Base-by-base conservation (phyloP, 345 rosid genomes). In the Hirschfeldia incana region DNA sequence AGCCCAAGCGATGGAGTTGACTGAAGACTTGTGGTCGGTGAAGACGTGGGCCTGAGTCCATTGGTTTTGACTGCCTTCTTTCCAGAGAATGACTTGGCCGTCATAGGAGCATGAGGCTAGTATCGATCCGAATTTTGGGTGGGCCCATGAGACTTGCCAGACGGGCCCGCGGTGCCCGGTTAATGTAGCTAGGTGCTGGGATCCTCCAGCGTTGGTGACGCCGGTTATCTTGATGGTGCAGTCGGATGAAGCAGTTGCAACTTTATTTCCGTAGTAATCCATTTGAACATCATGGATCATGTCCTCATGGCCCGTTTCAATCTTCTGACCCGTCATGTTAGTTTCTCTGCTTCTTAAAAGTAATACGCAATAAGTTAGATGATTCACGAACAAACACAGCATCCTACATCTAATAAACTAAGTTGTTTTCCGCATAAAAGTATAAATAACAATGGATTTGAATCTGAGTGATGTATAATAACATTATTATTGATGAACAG, bases 41-140 rank as follows among this genome's bases (percentile, higher is more conserved):
- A 87, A 89, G 49, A 87, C 88, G 67, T 86, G 85, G 74, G 86
- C 91, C 74, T 86, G 91, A 5, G 87, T 65, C 91, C 93, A 89
- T 49, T 86, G 86, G 70, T 89, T 87, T 64, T 78, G 91, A 81
- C 87, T 86, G 30, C 84, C 88, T 84, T 89, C 93, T 79, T 87
- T 89, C 93, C 91, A 89, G 58, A 89, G 74, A 21, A 89, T 86
- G 72, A 89, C 89, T 74, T 87, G 90, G 55, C 91, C 93, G 76
- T 89, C 93, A 12, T 89, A 89, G 37, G 91, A 89, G 83, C 93
- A 89, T 4, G 93, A 89, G 53, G 93, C 93, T 3, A 89, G 87
- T 64, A 87, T 63, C 3, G 91, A 84, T 33, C 93, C 93, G 62
- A 86, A 89, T 73, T 89, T 89, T 5, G 93, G 93, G 78, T 89